Evolutionary conservation across 495 filamentous ascomycete species (phyloP).

Genomic region (Penicillium psychrofluorescens): DNA sequence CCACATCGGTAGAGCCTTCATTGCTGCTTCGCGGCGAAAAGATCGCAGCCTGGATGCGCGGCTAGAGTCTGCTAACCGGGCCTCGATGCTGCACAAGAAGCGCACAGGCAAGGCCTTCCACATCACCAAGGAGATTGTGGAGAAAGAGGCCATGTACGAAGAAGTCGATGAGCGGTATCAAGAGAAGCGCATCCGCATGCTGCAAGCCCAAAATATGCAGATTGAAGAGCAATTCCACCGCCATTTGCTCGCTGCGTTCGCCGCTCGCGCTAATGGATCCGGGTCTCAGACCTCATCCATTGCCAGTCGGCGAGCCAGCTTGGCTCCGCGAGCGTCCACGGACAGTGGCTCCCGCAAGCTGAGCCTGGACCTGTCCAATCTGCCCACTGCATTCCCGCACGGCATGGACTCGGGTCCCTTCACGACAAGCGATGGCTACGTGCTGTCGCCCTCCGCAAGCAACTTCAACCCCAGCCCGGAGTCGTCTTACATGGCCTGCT

Average conservation of each 20-base stretch:
- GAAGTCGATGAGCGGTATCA: constrained; percentile 73
- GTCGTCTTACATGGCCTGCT: constrained; percentile 17
- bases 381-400: constrained; percentile 24
- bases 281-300: constrained; percentile 9
- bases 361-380: constrained; percentile 32
- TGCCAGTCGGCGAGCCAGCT: constrained; percentile 15
- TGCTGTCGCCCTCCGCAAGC: constrained; percentile 22
- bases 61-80: constrained; percentile 77
- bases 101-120: constrained; percentile 78
- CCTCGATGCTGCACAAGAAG: constrained; percentile 84
- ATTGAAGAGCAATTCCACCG: constrained; percentile 36
- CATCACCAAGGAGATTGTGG: constrained; percentile 81
- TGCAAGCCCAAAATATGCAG: constrained; percentile 36
- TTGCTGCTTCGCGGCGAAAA: constrained; percentile 85
- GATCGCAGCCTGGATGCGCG: constrained; percentile 87
- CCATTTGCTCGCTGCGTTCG: constrained; percentile 30
- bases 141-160: constrained; percentile 95
- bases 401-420: constrained; percentile 14
- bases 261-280: constrained; percentile 14
- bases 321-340: constrained; percentile 20
- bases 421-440: constrained; percentile 13
- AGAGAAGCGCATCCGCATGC: constrained; percentile 36
- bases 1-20: constrained; percentile 61
- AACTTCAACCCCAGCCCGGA: constrained; percentile 14
- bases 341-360: constrained; percentile 30